These are phyloP conservation scores for Hansenula lynferdii DNA, from an alignment of 1,139 yeast genomes.

Conservation along the genomic window DNA sequence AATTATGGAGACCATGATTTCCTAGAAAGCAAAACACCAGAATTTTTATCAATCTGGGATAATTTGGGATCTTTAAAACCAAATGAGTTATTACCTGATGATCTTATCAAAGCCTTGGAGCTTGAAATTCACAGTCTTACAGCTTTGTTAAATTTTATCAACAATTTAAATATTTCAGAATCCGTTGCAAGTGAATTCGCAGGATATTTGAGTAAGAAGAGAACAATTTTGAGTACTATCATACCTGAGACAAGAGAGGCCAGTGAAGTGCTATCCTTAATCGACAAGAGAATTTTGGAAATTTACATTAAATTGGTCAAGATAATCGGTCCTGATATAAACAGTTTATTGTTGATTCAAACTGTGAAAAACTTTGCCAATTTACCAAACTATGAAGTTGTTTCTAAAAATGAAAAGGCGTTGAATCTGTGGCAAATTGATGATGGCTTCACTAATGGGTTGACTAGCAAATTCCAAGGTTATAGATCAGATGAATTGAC, in stretches of 20 bases:
- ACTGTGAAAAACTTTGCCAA: conserved; percentile 40
- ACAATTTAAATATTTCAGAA: conserved; percentile 28
- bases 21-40: conserved; percentile 38
- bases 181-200: conserved; percentile 39
- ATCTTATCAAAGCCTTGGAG: conserved; percentile 38
- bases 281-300: conserved; percentile 39
- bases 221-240: conserved; percentile 26
- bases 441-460: conserved; percentile 38
- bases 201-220: conserved; percentile 37
- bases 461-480: conserved; percentile 36
- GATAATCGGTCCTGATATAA: conserved; percentile 35
- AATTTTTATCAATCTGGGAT: conserved; percentile 19
- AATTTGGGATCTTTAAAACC: conserved; percentile 26
- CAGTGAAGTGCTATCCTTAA: conserved; percentile 8
- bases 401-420: conserved; percentile 19
- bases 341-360: conserved; percentile 40
- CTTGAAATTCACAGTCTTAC: conserved; percentile 43
- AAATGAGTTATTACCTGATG: conserved; percentile 27
- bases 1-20: conserved; percentile 57
- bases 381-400: conserved; percentile 23
- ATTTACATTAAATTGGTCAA: conserved; percentile 37
- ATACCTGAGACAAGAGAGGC: conserved; percentile 17
- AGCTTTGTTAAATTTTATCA: conserved; percentile 39
- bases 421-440: conserved; percentile 23
- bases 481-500: conserved; percentile 30